Percentiles rank a stretch among this genome's conserved stretches.
These are phyloP conservation scores for Jasminum sambac DNA, from an alignment of 257 asterid genomes.

Conservation along the genomic window DNA sequence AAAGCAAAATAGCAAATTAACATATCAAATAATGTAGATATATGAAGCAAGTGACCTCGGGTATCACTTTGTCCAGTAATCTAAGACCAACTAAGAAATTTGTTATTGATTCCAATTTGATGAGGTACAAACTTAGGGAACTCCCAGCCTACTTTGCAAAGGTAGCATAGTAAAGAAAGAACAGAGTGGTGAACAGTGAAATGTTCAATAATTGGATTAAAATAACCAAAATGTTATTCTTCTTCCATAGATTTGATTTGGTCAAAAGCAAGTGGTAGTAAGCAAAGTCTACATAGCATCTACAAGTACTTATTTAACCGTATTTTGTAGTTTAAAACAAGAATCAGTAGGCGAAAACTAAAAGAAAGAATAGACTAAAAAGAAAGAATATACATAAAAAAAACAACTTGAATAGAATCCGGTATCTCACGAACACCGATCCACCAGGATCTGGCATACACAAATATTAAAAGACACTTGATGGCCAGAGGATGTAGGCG, in stretches of 20 bases:
- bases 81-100: neutral
- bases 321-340: too few relatives aligned
- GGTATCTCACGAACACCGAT: too few relatives aligned
- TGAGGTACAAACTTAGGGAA: neutral
- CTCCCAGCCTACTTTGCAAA: neutral
- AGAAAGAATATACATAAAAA: too few relatives aligned
- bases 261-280: neutral
- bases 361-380: too few relatives aligned
- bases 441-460: too few relatives aligned
- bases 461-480: too few relatives aligned
- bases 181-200: neutral
- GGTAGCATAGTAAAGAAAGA: neutral
- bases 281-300: too few relatives aligned
- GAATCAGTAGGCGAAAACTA: too few relatives aligned
- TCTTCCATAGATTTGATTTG: neutral
- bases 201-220: neutral
- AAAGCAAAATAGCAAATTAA: conserved; percentile 2
- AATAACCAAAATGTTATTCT: conserved; percentile 2
- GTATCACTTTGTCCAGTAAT: neutral
- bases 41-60: neutral
- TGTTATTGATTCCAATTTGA: neutral
- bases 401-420: too few relatives aligned
- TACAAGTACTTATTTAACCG: too few relatives aligned
- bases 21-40: neutral
- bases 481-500: too few relatives aligned